Percentiles rank a stretch among this genome's conserved stretches.
phyloP scores from a whole-genome alignment of 331 rosid species.

The Telfairia occidentalis region DNA sequence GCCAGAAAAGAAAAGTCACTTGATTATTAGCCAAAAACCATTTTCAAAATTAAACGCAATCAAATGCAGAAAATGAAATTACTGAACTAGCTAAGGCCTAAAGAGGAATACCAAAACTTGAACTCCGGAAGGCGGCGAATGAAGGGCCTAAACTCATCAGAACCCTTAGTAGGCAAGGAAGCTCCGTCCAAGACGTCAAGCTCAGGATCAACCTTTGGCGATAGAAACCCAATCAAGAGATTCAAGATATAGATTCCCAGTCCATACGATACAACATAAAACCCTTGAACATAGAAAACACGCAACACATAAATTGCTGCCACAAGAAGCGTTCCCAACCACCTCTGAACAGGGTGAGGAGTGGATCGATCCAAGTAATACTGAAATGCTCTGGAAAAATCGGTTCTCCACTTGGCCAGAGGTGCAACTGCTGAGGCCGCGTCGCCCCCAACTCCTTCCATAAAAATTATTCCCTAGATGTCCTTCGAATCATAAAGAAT shows the following conservation, averaged over 20 bases:
- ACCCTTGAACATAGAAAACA: constrained; percentile 48
- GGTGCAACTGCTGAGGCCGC: constrained; percentile 33
- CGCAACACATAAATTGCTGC: constrained; percentile 36
- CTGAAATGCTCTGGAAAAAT: constrained; percentile 37
- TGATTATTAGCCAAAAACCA: neutral
- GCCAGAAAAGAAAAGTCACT: neutral
- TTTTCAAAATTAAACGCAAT: neutral
- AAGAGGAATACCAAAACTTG: constrained; percentile 46
- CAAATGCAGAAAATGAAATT: neutral
- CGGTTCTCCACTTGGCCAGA: constrained; percentile 46
- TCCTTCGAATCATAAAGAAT: constrained; percentile 13
- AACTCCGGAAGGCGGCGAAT: constrained; percentile 71
- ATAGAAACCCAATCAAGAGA: constrained; percentile 57
- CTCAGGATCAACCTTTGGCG: constrained; percentile 63
- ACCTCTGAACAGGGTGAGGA: constrained; percentile 44
- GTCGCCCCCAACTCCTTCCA: constrained; percentile 49
- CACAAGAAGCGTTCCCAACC: constrained; percentile 47
- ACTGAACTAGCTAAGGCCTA: neutral
- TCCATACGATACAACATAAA: constrained; percentile 54
- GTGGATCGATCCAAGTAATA: constrained; percentile 52
- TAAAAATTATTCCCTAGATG: constrained; percentile 9
- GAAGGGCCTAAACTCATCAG: constrained; percentile 60
- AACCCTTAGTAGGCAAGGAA: constrained; percentile 46
- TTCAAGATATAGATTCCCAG: constrained; percentile 51
- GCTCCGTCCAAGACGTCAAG: constrained; percentile 48